These are phyloP conservation scores for Phytophthora sansomeana DNA, from an alignment of 352 stramenopile genomes.

Conservation along the genomic window DNA sequence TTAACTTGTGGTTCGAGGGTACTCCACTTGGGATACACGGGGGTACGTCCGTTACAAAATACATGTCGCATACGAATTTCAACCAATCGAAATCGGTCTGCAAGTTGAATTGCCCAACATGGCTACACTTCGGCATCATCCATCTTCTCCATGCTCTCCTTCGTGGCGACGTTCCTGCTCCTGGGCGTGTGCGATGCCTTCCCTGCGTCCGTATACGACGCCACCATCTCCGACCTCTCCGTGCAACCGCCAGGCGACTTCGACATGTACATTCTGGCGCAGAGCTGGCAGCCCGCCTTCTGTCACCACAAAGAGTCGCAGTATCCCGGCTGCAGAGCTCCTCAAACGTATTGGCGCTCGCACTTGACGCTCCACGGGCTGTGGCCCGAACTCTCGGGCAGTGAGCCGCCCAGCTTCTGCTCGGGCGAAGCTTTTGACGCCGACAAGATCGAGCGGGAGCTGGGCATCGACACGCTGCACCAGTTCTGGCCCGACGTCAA, in stretches of 20 bases:
- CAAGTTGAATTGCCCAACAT: background rate
- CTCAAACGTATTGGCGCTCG: constrained; percentile 76
- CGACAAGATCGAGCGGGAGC: constrained; percentile 55
- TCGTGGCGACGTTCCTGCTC: constrained; percentile 6
- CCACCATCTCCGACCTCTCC: constrained; percentile 24
- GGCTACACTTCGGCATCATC: constrained; percentile 3
- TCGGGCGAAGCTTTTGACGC: constrained; percentile 76
- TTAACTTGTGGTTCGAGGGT: too few species aligned
- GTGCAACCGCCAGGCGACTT: constrained; percentile 38
- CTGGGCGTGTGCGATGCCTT: constrained; percentile 5
- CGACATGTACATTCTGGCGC: constrained; percentile 92
- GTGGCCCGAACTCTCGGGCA: constrained; percentile 81
- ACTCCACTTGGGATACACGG: too few species aligned
- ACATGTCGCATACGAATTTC: background rate
- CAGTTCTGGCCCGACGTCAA: constrained; percentile 92
- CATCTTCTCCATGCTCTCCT: constrained; percentile 16
- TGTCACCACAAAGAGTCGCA: constrained; percentile 63
- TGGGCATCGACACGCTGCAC: constrained; percentile 78
- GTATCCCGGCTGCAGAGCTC: constrained; percentile 75
- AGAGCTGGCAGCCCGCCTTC: constrained; percentile 92
- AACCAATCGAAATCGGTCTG: background rate
- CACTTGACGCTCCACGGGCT: constrained; percentile 92
- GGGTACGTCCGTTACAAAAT: too few species aligned
- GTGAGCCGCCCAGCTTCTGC: constrained; percentile 82
- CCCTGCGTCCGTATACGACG: constrained; percentile 45